Evolutionary conservation across 1,139 yeast species (phyloP), one percentile per base, ranked within the genome.

Genomic region (Sugiyamaella castrensis): DNA sequence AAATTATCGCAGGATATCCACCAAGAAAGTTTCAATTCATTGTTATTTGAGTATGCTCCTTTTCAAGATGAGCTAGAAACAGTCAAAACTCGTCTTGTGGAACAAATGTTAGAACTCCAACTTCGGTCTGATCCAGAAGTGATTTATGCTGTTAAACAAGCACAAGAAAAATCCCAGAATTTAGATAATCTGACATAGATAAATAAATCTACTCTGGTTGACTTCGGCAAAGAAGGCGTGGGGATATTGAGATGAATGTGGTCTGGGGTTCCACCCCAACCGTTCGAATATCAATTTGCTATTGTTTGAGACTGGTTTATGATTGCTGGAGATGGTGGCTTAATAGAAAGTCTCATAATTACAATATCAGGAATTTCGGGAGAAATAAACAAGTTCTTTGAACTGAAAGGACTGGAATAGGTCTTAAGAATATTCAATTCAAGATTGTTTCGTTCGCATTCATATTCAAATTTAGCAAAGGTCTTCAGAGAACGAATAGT

Each of bases 401-500:
- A 34, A 10, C 48, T 47, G 24, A 54, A 50, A 2, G 63, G 58
- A n/a, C 52, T 44, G 8, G 48, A 24, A 47, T 59, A 62, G 4
- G 37, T 39, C 31, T 51, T 36, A 4, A 64, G 48, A 0, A 71
- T 56, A 2, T 47, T 52, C 72, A 75, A 72, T 0, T 46, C 35
- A 31, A 73, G 49, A 0, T 58, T 60, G 2, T 48, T 45, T 1
- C 51, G 46, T 1, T 41, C 47, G 13, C 85, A 65, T 37, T 67
- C 65, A 1, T 57, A 37, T 52, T 82, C 82, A 77, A 89, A 87
- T 2, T 63, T 71, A 0, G 56, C 54, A 0, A 81, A 68, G 0
- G 96, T 88, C 1, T 69, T 73, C 35, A 67, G 72, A 53, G 84
- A 86, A 49, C 97, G 69, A 7, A 84, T 73, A 0, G 96, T 85